These are phyloP conservation scores for Prunus davidiana DNA, from an alignment of 306 rosid genomes.

Conservation along the genomic window DNA sequence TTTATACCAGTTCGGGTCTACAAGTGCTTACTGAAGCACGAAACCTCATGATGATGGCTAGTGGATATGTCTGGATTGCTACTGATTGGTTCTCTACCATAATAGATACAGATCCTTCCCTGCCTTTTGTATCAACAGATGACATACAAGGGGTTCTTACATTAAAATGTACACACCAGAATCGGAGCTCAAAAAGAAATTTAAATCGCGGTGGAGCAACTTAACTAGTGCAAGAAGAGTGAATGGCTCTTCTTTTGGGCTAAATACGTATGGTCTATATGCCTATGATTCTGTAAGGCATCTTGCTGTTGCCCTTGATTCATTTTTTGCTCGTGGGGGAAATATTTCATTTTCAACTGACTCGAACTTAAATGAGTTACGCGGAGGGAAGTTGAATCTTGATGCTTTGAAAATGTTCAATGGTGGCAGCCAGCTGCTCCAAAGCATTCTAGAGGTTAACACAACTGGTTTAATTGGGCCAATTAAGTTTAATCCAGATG, in stretches of 20 bases:
- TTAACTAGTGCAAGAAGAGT: background rate
- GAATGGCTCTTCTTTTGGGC: constrained; percentile 11
- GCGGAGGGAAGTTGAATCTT: constrained; percentile 17
- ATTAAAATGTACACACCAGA: constrained; percentile 21
- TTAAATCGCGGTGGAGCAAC: constrained; percentile 15
- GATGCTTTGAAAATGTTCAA: constrained; percentile 23
- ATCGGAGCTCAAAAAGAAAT: background rate
- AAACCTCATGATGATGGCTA: constrained; percentile 15
- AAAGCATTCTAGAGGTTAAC: constrained; percentile 13
- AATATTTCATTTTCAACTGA: constrained; percentile 17
- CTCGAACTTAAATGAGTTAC: background rate
- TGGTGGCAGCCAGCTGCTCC: constrained; percentile 15
- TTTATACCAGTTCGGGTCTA: constrained; percentile 21
- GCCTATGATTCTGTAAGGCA: constrained; percentile 30
- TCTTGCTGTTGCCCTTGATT: constrained; percentile 21
- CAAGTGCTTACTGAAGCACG: constrained; percentile 11
- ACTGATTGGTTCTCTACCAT: constrained; percentile 32
- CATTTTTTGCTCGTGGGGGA: constrained; percentile 10
- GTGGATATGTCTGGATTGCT: constrained; percentile 31
- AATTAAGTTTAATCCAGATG: constrained; percentile 16
- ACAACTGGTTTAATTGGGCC: constrained; percentile 23
- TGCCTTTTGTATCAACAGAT: background rate
- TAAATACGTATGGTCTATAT: constrained; percentile 23
- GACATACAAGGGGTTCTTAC: constrained; percentile 30
- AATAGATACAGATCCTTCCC: constrained; percentile 19